A percentile compares a stretch with the other conserved stretches of the same genome.
phyloP scores from a whole-genome alignment of 176 grass and related monocot genomes.

The Rhynchospora tenuis region DNA sequence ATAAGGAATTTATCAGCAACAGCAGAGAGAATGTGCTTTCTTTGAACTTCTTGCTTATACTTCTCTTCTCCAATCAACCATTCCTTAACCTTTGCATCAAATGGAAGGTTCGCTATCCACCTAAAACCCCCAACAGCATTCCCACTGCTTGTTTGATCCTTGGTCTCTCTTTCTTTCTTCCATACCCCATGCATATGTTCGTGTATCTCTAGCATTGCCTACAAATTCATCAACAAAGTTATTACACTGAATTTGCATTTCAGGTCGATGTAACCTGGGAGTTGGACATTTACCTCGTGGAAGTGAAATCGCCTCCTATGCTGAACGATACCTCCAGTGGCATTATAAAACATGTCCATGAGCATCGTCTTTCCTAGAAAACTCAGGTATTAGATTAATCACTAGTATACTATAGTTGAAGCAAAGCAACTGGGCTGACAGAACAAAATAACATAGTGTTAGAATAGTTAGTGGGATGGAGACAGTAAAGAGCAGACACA shows the following conservation, averaged over 20 bases:
- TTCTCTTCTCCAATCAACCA: constrained; percentile 93
- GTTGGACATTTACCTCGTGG: constrained; percentile 55
- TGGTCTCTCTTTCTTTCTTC: constrained; percentile 42
- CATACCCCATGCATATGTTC: constrained; percentile 94
- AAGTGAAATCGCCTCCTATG: constrained; percentile 87
- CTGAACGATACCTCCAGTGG: constrained; percentile 79
- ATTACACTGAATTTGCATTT: background rate
- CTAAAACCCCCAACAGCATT: constrained; percentile 38
- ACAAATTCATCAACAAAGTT: constrained; percentile 18
- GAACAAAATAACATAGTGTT: background rate
- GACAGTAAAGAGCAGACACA: too few relatives aligned
- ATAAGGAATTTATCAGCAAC: constrained; percentile 93
- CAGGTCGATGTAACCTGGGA: background rate
- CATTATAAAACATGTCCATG: constrained; percentile 95
- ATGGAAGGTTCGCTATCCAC: constrained; percentile 85
- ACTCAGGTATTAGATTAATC: constrained; percentile 8
- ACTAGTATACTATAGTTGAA: background rate
- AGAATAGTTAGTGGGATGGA: too few relatives aligned
- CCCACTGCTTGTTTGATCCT: constrained; percentile 31
- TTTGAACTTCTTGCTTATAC: constrained; percentile 72
- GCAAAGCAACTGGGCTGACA: background rate
- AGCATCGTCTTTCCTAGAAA: constrained; percentile 85
- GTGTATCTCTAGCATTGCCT: constrained; percentile 98
- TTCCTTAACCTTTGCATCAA: constrained; percentile 80
- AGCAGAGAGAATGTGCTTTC: constrained; percentile 89